phyloP scores from a whole-genome alignment of 495 filamentous ascomycete genomes.

The Hypoxylon cercidicola region DNA sequence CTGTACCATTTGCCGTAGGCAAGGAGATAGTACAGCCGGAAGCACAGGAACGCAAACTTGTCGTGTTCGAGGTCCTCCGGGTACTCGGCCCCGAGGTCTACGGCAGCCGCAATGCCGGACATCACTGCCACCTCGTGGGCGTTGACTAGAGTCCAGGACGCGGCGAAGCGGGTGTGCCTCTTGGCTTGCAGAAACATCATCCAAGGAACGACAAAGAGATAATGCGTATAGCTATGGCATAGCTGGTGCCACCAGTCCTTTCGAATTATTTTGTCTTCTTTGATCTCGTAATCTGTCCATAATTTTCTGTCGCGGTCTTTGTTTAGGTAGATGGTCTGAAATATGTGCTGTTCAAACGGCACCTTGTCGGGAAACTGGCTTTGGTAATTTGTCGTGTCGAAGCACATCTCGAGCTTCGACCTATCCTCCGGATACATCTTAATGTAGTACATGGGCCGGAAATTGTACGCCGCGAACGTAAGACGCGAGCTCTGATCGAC shows the following conservation, averaged over 20 bases:
- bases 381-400: slow-evolving; percentile 88
- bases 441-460: slow-evolving; percentile 85
- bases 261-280: slow-evolving; percentile 72
- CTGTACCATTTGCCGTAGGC: slow-evolving; percentile 54
- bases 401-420: slow-evolving; percentile 84
- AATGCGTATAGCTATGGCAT: slow-evolving; percentile 84
- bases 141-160: slow-evolving; percentile 84
- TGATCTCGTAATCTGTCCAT: slow-evolving; percentile 79
- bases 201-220: slow-evolving; percentile 77
- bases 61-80: slow-evolving; percentile 49
- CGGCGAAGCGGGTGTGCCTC: slow-evolving; percentile 74
- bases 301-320: slow-evolving; percentile 67
- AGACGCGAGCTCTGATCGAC: slow-evolving; percentile 48
- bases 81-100: slow-evolving; percentile 80
- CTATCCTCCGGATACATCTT: slow-evolving; percentile 72
- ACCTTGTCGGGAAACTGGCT: slow-evolving; percentile 70
- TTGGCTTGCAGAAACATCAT: slow-evolving; percentile 84
- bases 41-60: slow-evolving; percentile 67
- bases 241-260: slow-evolving; percentile 89
- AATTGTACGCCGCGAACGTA: slow-evolving; percentile 55
- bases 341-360: slow-evolving; percentile 70
- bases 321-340: slow-evolving; percentile 86
- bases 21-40: slow-evolving; percentile 55
- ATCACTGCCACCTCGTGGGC: slow-evolving; percentile 85
- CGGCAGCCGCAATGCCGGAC: slow-evolving; percentile 81